Evolutionary conservation across 2,329 filamentous ascomycete species (phyloP).

Genomic region (Fusarium austroafricanum): DNA sequence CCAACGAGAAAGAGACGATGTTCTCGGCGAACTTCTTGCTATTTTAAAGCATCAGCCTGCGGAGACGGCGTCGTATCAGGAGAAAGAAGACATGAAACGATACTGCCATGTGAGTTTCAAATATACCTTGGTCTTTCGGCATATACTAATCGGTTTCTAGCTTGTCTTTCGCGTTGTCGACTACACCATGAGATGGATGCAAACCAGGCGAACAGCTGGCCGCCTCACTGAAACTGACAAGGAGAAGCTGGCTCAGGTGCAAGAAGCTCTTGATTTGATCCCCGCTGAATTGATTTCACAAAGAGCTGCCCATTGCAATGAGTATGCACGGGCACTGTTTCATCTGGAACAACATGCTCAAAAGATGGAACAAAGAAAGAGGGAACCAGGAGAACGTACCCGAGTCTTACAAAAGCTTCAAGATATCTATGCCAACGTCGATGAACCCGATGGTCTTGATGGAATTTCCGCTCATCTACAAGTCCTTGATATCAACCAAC

Average conservation of each 20-base stretch:
- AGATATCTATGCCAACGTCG: slow-evolving; percentile 95
- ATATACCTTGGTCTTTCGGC: not conserved
- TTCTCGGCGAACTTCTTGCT: slow-evolving; percentile 78
- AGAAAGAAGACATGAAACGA: slow-evolving; percentile 80
- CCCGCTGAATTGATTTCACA: slow-evolving; percentile 80
- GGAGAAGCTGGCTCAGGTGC: slow-evolving; percentile 61
- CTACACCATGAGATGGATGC: slow-evolving; percentile 90
- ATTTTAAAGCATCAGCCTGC: slow-evolving; percentile 74
- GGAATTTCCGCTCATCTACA: slow-evolving; percentile 90
- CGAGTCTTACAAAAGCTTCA: slow-evolving; percentile 82
- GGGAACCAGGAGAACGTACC: slow-evolving; percentile 65
- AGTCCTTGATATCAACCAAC: slow-evolving; percentile 90
- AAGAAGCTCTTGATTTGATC: slow-evolving; percentile 68
- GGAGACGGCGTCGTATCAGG: slow-evolving; percentile 64
- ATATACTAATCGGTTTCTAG: slow-evolving; percentile 56
- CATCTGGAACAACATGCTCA: slow-evolving; percentile 92
- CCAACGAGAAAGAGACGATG: slow-evolving; percentile 70
- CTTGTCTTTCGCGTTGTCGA: slow-evolving; percentile 91
- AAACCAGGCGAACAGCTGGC: slow-evolving; percentile 68
- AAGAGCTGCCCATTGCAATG: slow-evolving; percentile 91
- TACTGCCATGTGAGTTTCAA: slow-evolving; percentile 81
- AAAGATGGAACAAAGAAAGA: slow-evolving; percentile 58
- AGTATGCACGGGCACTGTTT: slow-evolving; percentile 91
- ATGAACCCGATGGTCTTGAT: slow-evolving; percentile 96
- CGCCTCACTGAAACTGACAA: slow-evolving; percentile 55